Evolutionary conservation across 768 basidiomycete genomes (phyloP).

Genomic region (Dacryopinax spathularia): DNA sequence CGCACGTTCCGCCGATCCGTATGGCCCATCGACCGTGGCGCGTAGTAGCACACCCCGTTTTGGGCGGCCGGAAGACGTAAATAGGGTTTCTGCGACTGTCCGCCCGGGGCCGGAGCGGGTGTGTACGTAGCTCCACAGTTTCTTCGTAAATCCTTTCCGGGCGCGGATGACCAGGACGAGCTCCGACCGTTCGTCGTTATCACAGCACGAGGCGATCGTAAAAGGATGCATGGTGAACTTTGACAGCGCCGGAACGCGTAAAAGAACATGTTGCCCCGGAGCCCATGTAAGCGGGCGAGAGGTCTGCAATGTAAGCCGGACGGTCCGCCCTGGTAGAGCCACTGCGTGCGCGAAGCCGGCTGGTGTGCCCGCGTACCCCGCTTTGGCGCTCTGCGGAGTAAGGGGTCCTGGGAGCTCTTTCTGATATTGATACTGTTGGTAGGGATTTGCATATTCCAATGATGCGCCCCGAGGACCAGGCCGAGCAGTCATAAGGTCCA

Average conservation of each 20-base stretch:
- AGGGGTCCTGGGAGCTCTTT: neutral
- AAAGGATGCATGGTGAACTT: constrained; percentile 55
- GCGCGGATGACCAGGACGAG: constrained; percentile 56
- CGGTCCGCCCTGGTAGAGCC: constrained; percentile 51
- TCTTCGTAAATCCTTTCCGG: constrained; percentile 52
- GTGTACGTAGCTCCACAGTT: constrained; percentile 45
- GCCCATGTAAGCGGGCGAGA: constrained; percentile 48
- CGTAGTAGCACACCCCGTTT: constrained; percentile 38
- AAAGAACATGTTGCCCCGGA: constrained; percentile 64
- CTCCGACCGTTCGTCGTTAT: constrained; percentile 37
- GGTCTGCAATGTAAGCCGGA: constrained; percentile 51
- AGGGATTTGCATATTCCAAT: neutral
- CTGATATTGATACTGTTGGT: constrained; percentile 3
- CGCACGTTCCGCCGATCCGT: constrained; percentile 47
- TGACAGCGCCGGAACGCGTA: constrained; percentile 52
- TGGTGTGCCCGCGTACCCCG: constrained; percentile 23
- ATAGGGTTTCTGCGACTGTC: neutral
- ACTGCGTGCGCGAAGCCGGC: constrained; percentile 55
- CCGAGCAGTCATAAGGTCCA: neutral
- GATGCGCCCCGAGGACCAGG: neutral
- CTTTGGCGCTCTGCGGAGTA: neutral
- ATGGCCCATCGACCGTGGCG: constrained; percentile 52
- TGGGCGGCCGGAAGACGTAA: constrained; percentile 18
- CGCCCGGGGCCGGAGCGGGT: constrained; percentile 14
- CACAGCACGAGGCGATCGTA: constrained; percentile 49